These are phyloP conservation scores for Mychonastes homosphaera DNA, from an alignment of 139 green algal species.

Conservation along the genomic window DNA sequence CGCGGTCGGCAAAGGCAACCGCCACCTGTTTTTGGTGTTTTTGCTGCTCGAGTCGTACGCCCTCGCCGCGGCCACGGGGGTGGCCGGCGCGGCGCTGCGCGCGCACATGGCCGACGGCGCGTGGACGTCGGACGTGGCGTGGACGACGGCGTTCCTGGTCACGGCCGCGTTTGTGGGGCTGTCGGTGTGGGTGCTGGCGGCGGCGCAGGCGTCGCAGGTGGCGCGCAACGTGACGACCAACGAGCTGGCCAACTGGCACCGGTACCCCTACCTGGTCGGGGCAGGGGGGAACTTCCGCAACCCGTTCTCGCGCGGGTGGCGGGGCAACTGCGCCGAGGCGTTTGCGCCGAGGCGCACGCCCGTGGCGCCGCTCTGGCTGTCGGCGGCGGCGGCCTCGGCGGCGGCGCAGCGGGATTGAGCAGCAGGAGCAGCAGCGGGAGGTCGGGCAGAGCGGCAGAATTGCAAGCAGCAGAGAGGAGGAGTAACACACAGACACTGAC, in stretches of 20 bases:
- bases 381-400: no score
- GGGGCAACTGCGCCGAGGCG: constrained; percentile 35
- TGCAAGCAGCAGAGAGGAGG: no score
- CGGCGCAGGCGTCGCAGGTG: constrained; percentile 65
- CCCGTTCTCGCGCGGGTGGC: constrained; percentile 72
- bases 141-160: constrained; percentile 67
- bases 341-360: constrained; percentile 23
- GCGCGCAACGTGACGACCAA: constrained; percentile 92
- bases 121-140: constrained; percentile 11
- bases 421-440: no score
- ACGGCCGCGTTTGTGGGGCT: constrained; percentile 68
- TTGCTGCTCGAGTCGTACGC: constrained; percentile 73
- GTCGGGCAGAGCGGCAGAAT: no score
- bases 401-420: no score
- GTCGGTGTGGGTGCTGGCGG: constrained; percentile 63
- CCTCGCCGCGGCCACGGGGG: constrained; percentile 22
- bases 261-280: constrained; percentile 74
- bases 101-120: background rate
- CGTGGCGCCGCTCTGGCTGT: constrained; percentile 12
- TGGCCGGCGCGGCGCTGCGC: constrained; percentile 40
- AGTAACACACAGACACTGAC: no score
- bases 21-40: constrained; percentile 74
- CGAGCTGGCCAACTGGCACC: constrained; percentile 88
- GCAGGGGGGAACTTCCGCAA: constrained; percentile 65
- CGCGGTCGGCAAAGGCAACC: constrained; percentile 66